Conservation (phyloP, 1,284 basidiomycete species). For the Marasmius oreades region DNA sequence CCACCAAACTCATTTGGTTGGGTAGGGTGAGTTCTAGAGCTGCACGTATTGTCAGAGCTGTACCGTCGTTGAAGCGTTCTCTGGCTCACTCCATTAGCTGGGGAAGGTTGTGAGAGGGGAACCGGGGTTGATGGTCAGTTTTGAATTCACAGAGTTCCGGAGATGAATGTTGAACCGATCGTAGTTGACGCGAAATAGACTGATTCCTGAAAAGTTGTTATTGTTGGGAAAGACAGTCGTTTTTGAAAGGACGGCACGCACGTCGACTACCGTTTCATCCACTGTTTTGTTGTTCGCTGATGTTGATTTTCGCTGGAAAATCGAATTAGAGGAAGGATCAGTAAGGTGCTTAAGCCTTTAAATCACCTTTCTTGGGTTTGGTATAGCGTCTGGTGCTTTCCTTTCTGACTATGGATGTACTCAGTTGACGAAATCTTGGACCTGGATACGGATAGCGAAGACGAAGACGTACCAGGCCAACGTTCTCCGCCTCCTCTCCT, state of each 20-base stretch:
- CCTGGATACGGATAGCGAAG: constrained; percentile 6
- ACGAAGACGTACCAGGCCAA: constrained; percentile 70
- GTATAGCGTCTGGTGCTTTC: constrained; percentile 44
- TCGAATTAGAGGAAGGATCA: not conserved
- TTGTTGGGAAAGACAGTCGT: constrained; percentile 8
- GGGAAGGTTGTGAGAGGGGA: constrained; percentile 12
- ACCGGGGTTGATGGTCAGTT: too few species aligned
- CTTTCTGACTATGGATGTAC: constrained; percentile 26
- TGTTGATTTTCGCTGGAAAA: constrained; percentile 49
- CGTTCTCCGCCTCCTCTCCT: constrained; percentile 68
- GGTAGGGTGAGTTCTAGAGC: constrained; percentile 67
- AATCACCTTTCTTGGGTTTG: constrained; percentile 40
- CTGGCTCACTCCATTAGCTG: constrained; percentile 74
- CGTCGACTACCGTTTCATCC: constrained; percentile 59
- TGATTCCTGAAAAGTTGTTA: constrained; percentile 52
- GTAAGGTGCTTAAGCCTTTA: not conserved
- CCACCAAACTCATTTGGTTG: constrained; percentile 57
- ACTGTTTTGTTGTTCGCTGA: constrained; percentile 40
- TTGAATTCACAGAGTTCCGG: constrained; percentile 74
- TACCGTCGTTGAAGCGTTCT: constrained; percentile 76
- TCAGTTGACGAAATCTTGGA: not conserved
- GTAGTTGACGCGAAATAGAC: constrained; percentile 85
- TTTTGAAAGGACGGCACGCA: constrained; percentile 34
- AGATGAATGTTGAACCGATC: constrained; percentile 88
- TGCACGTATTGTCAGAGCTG: constrained; percentile 70